Base-by-base conservation (phyloP, 208 protist genomes). In the Leptomonas pyrrhocoris region DNA sequence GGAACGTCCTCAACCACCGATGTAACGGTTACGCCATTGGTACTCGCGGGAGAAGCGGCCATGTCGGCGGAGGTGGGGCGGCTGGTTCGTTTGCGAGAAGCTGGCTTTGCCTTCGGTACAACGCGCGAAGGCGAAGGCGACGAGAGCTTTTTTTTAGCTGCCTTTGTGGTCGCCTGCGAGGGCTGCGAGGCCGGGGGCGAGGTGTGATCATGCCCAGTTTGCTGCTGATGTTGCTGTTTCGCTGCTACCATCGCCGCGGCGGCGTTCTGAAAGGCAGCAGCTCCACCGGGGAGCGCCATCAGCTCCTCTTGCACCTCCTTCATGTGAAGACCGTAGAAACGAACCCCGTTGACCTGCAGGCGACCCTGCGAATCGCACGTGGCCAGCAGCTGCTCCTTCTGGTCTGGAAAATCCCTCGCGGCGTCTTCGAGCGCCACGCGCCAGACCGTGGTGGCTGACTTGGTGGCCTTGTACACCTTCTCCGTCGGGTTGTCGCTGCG, bases 401-500 rank as follows among this genome's bases (percentile, higher is more conserved):
- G 42, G 30, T 74, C 53, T 0, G 90, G 78, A 63, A 92, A 95
- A 65, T 95, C 90, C 23, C 21, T 45, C 28, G 53, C 54, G 0
- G 81, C 87, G 7, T 75, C 86, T 25, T 79, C 75, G 0, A 89
- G 53, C 9, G 90, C 90, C 49, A 51, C 49, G 11, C 81, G 80
- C 85, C 86, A 93, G 27, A 75, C 79, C n/a, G 45, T 71, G 19
- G 68, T 82, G 38, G 72, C 54, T 13, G 58, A 48, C 43, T 71
- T 69, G 61, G 57, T 54, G 51, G 74, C 67, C 12, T 25, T 55
- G 67, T 93, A 90, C 25, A 21, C 36, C 43, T 84, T 80, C 27
- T 50, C 48, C 2, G 65, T 66, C n/a, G 81, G 77, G 21, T 68
- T 66, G 70, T 95, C 90, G 73, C 87, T 93, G 50, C 90, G 86